Conservation (phyloP, 2,329 filamentous ascomycete genomes). For the Fusarium paranaense region DNA sequence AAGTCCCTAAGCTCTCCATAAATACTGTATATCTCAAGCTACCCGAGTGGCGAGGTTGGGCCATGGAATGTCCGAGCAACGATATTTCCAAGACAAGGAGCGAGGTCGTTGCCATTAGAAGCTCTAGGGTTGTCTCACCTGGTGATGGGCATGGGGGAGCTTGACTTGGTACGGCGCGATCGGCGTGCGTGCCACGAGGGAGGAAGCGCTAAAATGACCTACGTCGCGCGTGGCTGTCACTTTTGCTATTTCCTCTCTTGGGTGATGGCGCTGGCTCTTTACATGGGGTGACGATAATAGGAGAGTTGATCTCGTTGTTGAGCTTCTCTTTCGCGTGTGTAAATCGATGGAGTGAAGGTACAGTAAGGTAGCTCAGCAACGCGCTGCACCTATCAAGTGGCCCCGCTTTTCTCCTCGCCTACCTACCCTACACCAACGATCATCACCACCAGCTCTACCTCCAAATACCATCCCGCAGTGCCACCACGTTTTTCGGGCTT, state of each 20-base stretch:
- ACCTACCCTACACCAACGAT: conserved; percentile 21
- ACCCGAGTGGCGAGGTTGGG: conserved; percentile 16
- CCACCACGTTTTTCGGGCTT: neutral
- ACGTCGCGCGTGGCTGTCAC: neutral
- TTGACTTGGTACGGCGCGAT: neutral
- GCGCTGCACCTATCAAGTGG: neutral
- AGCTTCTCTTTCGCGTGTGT: neutral
- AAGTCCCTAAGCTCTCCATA: neutral
- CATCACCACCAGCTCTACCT: neutral
- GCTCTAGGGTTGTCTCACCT: conserved; percentile 27
- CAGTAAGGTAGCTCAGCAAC: neutral
- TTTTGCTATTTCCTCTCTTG: neutral
- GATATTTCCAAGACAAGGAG: neutral
- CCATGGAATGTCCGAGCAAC: neutral
- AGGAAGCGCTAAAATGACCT: conserved; percentile 1
- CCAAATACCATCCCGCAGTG: neutral
- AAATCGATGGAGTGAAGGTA: neutral
- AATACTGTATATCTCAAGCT: neutral
- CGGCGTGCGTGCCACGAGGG: conserved; percentile 7
- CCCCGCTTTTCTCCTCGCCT: neutral
- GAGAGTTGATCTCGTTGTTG: neutral
- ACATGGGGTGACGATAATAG: neutral
- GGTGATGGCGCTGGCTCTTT: neutral
- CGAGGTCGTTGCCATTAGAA: neutral
- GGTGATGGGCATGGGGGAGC: neutral